Evolutionary conservation across 2,329 filamentous ascomycete genomes (phyloP), one percentile per base, ranked within the genome.

Genomic region (Lomentospora prolificans): DNA sequence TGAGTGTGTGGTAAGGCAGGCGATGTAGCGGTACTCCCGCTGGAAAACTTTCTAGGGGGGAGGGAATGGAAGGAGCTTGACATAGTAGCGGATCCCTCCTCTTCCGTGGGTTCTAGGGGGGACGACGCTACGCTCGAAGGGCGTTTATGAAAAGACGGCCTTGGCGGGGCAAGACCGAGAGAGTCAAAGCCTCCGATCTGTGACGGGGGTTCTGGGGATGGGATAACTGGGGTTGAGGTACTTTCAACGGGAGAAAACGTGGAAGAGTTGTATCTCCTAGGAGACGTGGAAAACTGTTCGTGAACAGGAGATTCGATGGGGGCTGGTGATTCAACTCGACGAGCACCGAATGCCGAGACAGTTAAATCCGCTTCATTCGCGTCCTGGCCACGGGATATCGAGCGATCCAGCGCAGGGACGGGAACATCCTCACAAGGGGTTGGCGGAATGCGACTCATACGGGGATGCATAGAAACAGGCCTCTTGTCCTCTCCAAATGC

Each of bases 31-130:
- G 75, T 74, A 57, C 78, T 91, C 61, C 86, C 85, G 14, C 82
- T 80, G 1, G 91, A 96, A 52, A 90, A 73, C 65, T 94, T 94
- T 46, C 90, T 82, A n/a, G 81, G 75, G 27, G 83, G 79, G 5
- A 86, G 82, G 51, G 89, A 89, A 54, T 79, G 73, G 36, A 78
- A 72, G 0, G 79, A 81, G 14, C 70, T 70, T 57, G 71, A 70
- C 65, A 85, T 75, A 50, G 77, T 78, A 57, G 68, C 71, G 14
- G 77, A 72, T 50, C 76, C 77, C 55, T 92, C 89, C 55, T 90
- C 87, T 53, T 91, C 88, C 1, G 82, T 85, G 27, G 81, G 83
- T 56, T 87, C 78, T 7, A 78, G 70, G 12, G 85, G 82, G 4
- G 80, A 76, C n/a, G 80, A 83, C 64, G 81, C 76, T 56, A 81